Percentiles rank a stretch among this genome's conserved stretches.
These are phyloP conservation scores for Cardamine occulta DNA, from an alignment of 345 rosid species.

Conservation along the genomic window DNA sequence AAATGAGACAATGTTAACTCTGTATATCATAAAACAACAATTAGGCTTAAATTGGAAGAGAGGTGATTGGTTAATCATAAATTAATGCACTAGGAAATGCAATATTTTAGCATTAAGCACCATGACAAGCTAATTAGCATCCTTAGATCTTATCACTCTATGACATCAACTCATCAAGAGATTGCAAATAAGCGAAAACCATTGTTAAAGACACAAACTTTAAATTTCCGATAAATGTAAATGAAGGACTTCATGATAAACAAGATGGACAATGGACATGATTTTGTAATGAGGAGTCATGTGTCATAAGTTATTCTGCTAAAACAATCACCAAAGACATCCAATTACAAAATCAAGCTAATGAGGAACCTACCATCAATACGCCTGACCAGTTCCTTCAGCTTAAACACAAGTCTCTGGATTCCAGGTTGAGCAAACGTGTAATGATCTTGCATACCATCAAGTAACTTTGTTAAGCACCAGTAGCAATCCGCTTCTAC, in stretches of 20 bases:
- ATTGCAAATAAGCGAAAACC: background rate
- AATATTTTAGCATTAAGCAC: background rate
- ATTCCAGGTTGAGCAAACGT: conserved; percentile 99
- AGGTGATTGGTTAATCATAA: background rate
- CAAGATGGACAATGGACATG: background rate
- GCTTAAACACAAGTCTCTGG: conserved; percentile 97
- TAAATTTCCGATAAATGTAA: background rate
- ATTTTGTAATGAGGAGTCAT: background rate
- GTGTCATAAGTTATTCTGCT: conserved; percentile 15
- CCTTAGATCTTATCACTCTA: conserved; percentile 3
- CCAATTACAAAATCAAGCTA: background rate
- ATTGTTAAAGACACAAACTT: conserved; percentile 1
- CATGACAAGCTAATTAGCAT: conserved; percentile 12
- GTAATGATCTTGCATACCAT: conserved; percentile 99
- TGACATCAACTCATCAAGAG: conserved; percentile 10
- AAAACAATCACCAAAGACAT: conserved; percentile 15
- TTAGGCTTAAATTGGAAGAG: background rate
- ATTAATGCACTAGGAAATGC: conserved; percentile 25
- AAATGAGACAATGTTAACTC: conserved; percentile 26
- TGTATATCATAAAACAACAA: background rate
- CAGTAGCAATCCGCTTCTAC: conserved; percentile 97
- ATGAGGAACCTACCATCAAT: conserved; percentile 72
- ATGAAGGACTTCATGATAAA: background rate
- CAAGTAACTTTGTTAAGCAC: conserved; percentile 94
- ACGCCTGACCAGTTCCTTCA: conserved; percentile 92